Evolutionary conservation across 2,329 filamentous ascomycete genomes (phyloP).

Genomic region (Penicillium sclerotigenum): DNA sequence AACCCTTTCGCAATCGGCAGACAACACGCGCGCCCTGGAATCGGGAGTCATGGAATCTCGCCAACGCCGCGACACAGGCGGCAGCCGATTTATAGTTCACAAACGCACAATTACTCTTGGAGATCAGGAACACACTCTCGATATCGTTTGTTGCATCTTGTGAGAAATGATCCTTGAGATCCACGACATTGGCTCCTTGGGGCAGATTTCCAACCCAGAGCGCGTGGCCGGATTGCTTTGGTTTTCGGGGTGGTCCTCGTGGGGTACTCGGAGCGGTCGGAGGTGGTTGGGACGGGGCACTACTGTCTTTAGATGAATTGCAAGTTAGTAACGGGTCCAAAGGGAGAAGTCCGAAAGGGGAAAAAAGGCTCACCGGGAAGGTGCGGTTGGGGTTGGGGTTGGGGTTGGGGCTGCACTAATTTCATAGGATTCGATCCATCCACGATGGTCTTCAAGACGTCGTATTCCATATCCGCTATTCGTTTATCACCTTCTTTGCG

Average conservation of each 20-base stretch:
- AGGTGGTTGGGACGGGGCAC: conserved; percentile 6
- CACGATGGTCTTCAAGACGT: conserved; percentile 38
- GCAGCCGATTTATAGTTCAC: conserved; percentile 86
- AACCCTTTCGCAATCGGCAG: conserved; percentile 68
- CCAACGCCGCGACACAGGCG: conserved; percentile 72
- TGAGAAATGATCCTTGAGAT: conserved; percentile 87
- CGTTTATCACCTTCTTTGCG: conserved; percentile 18
- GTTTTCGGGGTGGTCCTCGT: conserved; percentile 64
- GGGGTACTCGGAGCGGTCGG: conserved; percentile 40
- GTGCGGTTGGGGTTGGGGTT: conserved; percentile 10
- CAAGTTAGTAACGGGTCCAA: not conserved
- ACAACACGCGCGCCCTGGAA: conserved; percentile 84
- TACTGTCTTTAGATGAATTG: conserved; percentile 11
- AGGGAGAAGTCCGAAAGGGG: not conserved
- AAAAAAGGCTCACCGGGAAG: conserved; percentile 22
- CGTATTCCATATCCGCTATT: conserved; percentile 22
- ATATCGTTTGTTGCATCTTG: conserved; percentile 70
- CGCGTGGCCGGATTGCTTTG: conserved; percentile 73
- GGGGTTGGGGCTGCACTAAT: too few species aligned
- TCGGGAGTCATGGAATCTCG: conserved; percentile 82
- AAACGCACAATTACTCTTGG: conserved; percentile 96
- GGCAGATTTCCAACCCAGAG: conserved; percentile 96
- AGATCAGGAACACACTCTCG: conserved; percentile 88
- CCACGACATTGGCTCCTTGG: conserved; percentile 74
- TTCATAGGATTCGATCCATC: conserved; percentile 37